These are phyloP conservation scores for Fraxinus floribunda DNA, from an alignment of 305 asterid genomes.

Conservation along the genomic window DNA sequence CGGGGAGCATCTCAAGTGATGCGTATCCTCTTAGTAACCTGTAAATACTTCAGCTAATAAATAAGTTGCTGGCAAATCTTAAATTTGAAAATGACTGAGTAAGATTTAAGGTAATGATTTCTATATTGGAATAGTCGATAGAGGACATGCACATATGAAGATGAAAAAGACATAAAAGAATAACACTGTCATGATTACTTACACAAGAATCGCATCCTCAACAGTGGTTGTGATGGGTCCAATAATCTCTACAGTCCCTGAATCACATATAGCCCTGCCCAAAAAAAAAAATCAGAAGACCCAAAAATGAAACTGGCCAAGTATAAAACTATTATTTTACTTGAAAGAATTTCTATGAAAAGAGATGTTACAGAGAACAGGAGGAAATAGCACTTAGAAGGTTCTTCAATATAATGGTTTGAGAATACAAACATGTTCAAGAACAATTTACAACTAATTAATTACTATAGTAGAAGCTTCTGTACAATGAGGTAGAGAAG, in stretches of 20 bases:
- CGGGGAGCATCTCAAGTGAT: background rate
- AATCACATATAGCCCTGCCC: constrained; percentile 74
- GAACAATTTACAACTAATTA: constrained; percentile 16
- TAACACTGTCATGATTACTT: constrained; percentile 40
- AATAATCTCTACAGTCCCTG: constrained; percentile 92
- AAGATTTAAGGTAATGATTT: constrained; percentile 1
- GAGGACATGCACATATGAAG: constrained; percentile 12
- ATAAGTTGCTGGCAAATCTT: background rate
- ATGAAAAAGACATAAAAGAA: background rate
- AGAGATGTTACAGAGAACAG: background rate
- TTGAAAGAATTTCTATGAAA: background rate
- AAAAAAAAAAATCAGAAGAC: constrained; percentile 18
- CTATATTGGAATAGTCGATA: background rate
- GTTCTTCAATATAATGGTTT: background rate
- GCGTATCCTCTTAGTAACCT: constrained; percentile 3
- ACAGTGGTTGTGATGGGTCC: constrained; percentile 88
- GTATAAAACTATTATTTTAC: background rate
- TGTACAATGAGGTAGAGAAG: constrained; percentile 8
- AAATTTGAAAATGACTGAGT: background rate
- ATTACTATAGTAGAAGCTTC: background rate
- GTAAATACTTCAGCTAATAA: background rate
- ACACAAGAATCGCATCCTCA: constrained; percentile 92
- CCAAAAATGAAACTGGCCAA: constrained; percentile 8
- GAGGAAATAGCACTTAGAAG: background rate
- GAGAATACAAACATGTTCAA: constrained; percentile 13